Conservation (phyloP, 345 rosid species). For the rapeseed (Brassica napus) region Da-Ae NC_063452.1:8053001-8053500, state of each 20-base stretch:
- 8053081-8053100: conserved; percentile 11
- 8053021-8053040: conserved; percentile 23
- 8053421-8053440: not conserved
- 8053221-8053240: not conserved
- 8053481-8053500: not conserved
- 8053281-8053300: not conserved
- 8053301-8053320: not conserved
- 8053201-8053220: not conserved
- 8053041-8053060: conserved; percentile 21
- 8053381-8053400: not conserved
- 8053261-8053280: not conserved
- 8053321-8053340: not conserved
- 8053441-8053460: not conserved
- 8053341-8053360: not conserved
- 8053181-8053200: not conserved
- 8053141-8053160: not conserved
- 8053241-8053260: not conserved
- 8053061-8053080: conserved; percentile 19
- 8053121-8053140: conserved; percentile 5
- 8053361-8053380: not conserved
- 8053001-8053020: not conserved
- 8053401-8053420: not conserved
- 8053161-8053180: conserved; percentile 8
- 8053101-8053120: conserved; percentile 7
- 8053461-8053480: not conserved